Evolutionary conservation across 352 stramenopile species (phyloP).

Genomic region (Globisporangium barbulae): DNA sequence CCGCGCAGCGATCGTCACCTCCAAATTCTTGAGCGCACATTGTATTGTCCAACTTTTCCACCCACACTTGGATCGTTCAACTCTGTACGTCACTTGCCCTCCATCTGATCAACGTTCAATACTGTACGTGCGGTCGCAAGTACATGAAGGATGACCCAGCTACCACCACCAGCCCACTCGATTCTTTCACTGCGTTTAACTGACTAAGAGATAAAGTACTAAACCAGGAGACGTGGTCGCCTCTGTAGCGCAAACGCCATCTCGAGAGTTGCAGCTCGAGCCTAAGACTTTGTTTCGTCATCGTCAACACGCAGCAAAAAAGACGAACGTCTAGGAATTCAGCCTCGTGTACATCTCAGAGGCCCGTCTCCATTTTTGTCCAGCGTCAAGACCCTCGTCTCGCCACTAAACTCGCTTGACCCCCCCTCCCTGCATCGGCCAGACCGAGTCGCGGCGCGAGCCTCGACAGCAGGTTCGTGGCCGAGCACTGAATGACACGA

Average conservation of each 20-base stretch:
- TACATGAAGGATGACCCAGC: background rate
- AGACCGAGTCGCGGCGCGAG: too few relatives aligned
- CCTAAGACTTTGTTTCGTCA: background rate
- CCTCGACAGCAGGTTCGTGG: too few relatives aligned
- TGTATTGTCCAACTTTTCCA: background rate
- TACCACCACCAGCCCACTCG: background rate
- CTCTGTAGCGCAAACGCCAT: background rate
- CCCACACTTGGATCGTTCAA: background rate
- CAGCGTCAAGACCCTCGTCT: too few relatives aligned
- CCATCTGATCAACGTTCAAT: background rate
- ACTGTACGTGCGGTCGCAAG: background rate
- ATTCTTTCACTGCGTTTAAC: background rate
- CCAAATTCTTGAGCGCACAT: background rate
- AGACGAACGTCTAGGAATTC: too few relatives aligned
- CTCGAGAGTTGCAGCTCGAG: background rate
- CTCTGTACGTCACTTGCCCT: background rate
- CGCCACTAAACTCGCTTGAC: too few relatives aligned
- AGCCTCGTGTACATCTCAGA: too few relatives aligned
- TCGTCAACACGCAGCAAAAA: background rate
- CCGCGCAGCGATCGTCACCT: background rate
- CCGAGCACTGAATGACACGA: too few relatives aligned
- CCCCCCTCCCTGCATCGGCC: too few relatives aligned
- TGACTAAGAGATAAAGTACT: background rate
- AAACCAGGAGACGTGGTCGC: background rate
- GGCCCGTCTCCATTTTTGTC: too few relatives aligned